These are phyloP conservation scores for Aspergillus candidus DNA, from an alignment of 2,329 filamentous ascomycete genomes.

Conservation along the genomic window DNA sequence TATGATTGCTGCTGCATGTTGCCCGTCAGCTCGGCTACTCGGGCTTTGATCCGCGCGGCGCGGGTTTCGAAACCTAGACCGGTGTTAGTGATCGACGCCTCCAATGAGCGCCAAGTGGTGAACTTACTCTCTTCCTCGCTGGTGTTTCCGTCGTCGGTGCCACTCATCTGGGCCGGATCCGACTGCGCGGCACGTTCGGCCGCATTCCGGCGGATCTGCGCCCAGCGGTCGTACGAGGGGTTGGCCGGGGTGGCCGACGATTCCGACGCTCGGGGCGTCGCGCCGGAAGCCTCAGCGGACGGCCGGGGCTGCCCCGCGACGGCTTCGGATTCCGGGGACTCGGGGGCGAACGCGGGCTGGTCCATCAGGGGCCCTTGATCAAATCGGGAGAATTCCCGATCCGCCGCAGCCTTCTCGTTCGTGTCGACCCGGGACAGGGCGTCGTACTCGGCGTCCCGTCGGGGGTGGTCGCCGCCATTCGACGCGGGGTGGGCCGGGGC, in stretches of 20 bases:
- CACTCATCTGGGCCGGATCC: constrained; percentile 58
- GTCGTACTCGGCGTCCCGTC: constrained; percentile 50
- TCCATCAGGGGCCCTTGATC: constrained; percentile 84
- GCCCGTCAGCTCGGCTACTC: constrained; percentile 87
- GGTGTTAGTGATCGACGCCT: constrained; percentile 20
- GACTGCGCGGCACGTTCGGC: constrained; percentile 67
- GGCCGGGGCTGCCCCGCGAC: constrained; percentile 10
- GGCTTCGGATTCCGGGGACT: constrained; percentile 23
- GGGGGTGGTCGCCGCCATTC: constrained; percentile 33
- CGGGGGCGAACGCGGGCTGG: constrained; percentile 74
- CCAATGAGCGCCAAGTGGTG: neutral
- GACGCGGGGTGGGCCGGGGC: constrained; percentile 6
- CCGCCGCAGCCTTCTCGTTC: constrained; percentile 39
- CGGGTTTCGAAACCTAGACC: constrained; percentile 81
- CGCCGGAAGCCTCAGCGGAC: constrained; percentile 4
- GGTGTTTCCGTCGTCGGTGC: constrained; percentile 71
- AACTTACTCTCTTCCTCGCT: constrained; percentile 88
- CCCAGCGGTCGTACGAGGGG: constrained; percentile 75
- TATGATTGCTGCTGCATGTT: constrained; percentile 57
- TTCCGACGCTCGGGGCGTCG: constrained; percentile 5
- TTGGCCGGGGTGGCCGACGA: constrained; percentile 5
- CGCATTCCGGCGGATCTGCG: constrained; percentile 91
- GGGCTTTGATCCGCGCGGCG: constrained; percentile 94
- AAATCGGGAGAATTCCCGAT: constrained; percentile 58
- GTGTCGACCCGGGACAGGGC: constrained; percentile 56